Evolutionary conservation across 2,329 filamentous ascomycete genomes (phyloP), one percentile per base, ranked within the genome.

Genomic region (Juglanconis juglandina): DNA sequence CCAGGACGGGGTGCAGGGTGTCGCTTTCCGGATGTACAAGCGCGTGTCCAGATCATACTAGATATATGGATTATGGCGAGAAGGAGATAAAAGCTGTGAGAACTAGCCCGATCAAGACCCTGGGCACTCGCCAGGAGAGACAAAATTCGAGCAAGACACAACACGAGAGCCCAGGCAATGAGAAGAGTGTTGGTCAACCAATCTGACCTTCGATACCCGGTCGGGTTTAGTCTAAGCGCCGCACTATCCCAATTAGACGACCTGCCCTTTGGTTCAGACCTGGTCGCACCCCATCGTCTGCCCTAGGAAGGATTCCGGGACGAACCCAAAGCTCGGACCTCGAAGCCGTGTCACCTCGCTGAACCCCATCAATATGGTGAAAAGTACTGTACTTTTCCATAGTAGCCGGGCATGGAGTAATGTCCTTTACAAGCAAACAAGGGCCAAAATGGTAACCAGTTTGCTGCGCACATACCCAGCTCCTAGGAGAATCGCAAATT

Each of bases 121-220:
- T 42, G 4, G 4, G 33, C 37, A 44, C 30, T 35, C 10, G 9
- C 46, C 24, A 37, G 11, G 13, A 33, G 37, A 44, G 30, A 46
- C 49, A 24, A 48, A 41, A 48, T 41, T 50, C 39, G 51, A 11
- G 57, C 53, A 46, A 53, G 44, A 62, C 53, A 48, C n/a, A 49
- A 59, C 44, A 50, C 39, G 48, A 60, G 49, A 41, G 35, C 11
- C 30, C 48, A 53, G 35, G 42, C 35, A 51, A 32, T 37, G 39
- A 53, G 47, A 33, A 34, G 39, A 47, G 37, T 42, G 49, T 47
- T 42, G 10, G 5, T 47, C 34, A 60, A 37, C 44, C 39, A 42
- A 42, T 14, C 39, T 14, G 24, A 24, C 42, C 44, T 34, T 32
- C 39, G 37, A 30, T 50, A 13, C 30, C 39, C 39, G 37, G 33